Evolutionary conservation across 345 rosid genomes (phyloP).

Genomic region (Bretschneidera sinensis): DNA sequence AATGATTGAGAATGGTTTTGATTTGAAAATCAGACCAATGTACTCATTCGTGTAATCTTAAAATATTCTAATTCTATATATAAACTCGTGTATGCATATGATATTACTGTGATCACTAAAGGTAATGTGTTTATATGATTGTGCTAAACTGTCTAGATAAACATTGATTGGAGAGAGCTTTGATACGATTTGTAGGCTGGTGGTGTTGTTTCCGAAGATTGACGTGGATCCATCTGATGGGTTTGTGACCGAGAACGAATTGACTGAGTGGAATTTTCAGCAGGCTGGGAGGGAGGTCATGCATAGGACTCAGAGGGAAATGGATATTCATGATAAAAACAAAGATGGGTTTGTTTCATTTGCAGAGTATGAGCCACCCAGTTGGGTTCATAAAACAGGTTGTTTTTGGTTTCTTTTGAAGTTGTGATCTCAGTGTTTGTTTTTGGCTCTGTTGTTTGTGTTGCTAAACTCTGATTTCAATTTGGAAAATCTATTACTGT

Average conservation of each 20-base stretch:
- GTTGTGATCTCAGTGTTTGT: background rate
- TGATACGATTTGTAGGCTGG: slow-evolving; percentile 43
- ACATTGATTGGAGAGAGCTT: background rate
- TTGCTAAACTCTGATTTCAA: background rate
- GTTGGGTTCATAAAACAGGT: slow-evolving; percentile 81
- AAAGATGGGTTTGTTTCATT: slow-evolving; percentile 74
- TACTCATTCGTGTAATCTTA: too few relatives aligned
- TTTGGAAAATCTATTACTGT: too few relatives aligned
- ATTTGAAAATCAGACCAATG: too few relatives aligned
- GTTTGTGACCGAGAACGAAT: slow-evolving; percentile 63
- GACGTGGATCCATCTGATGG: slow-evolving; percentile 83
- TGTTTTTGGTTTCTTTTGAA: background rate
- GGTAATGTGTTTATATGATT: too few relatives aligned
- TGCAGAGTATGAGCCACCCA: slow-evolving; percentile 84
- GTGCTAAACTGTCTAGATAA: background rate
- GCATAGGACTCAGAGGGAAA: slow-evolving; percentile 76
- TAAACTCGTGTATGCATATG: too few relatives aligned
- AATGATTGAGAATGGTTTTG: too few relatives aligned
- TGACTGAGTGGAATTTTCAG: slow-evolving; percentile 79
- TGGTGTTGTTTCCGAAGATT: slow-evolving; percentile 81
- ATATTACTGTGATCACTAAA: too few relatives aligned
- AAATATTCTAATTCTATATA: too few relatives aligned
- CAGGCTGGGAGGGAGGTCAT: slow-evolving; percentile 68
- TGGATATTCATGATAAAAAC: slow-evolving; percentile 91
- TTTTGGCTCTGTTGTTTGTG: background rate